Evolutionary conservation across 345 rosid species (phyloP).

Genomic region (Arabidopsis suecica): DNA sequence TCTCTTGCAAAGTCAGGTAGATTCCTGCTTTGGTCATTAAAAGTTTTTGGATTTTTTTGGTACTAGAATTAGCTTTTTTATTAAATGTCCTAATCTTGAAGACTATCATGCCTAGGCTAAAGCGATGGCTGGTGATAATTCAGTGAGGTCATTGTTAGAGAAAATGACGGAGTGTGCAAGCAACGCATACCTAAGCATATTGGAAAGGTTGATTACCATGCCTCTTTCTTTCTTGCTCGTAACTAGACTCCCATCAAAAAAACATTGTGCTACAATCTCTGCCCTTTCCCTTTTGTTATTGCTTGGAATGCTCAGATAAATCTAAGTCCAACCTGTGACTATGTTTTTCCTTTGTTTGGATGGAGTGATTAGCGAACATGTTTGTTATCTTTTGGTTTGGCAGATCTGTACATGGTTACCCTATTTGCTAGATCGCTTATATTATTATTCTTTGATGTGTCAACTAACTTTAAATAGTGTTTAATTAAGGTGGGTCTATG

Average conservation of each 20-base stretch:
- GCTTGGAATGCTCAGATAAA: slow-evolving; percentile 24
- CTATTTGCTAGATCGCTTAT: slow-evolving; percentile 23
- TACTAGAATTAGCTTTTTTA: slow-evolving; percentile 22
- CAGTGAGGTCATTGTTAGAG: slow-evolving; percentile 91
- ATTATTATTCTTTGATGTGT: slow-evolving; percentile 16
- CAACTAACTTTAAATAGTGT: slow-evolving; percentile 39
- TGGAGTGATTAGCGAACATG: slow-evolving; percentile 20
- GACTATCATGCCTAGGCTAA: slow-evolving; percentile 67
- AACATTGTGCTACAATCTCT: slow-evolving; percentile 2
- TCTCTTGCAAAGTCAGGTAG: slow-evolving; percentile 94
- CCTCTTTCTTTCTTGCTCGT: slow-evolving; percentile 23
- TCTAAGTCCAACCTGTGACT: slow-evolving; percentile 8
- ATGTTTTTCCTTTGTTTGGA: background rate
- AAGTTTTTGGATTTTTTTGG: slow-evolving; percentile 1
- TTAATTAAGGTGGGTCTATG: slow-evolving; percentile 90
- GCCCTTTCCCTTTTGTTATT: slow-evolving; percentile 2
- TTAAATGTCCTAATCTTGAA: slow-evolving; percentile 39
- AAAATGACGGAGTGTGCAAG: slow-evolving; percentile 95
- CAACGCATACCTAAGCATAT: slow-evolving; percentile 89
- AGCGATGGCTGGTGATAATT: slow-evolving; percentile 96
- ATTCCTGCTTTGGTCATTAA: slow-evolving; percentile 4
- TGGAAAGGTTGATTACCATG: slow-evolving; percentile 71
- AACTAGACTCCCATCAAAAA: background rate
- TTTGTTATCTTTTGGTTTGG: slow-evolving; percentile 19
- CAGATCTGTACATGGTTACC: slow-evolving; percentile 5